Evolutionary conservation across 768 basidiomycete genomes (phyloP), one percentile per base, ranked within the genome.

Genomic region (Suillus subalutaceus): DNA sequence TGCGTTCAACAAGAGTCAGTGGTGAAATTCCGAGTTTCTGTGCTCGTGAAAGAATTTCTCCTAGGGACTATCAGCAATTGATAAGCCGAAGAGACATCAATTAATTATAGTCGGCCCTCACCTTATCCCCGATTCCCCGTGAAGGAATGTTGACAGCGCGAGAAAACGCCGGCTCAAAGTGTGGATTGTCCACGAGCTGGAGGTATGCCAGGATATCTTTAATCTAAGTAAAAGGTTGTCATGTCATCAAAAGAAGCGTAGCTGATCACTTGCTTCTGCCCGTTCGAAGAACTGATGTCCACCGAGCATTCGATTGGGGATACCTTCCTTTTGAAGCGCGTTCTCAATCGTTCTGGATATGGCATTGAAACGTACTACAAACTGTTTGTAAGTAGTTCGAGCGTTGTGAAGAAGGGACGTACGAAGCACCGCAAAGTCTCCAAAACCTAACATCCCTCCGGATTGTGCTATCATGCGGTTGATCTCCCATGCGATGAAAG

Each of bases 261-360:
- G 20, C 35, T 37, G 12, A n/a, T 35, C 12, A 69, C 79, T 58
- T 52, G 88, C 90, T 82, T 95, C 94, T 71, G 87, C 74, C 20
- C 93, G 87, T 68, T 95, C 92, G 70, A 96, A 96, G 82, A 95
- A 95, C 72, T 89, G 91, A 72, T 91, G 90, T 0, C 93, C 93
- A 26, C 87, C 90, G 2, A 96, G 82, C 59, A 96, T 85, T 65
- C 86, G 80, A 70, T 85, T 87, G 1, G 93, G 93, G 46, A 97
- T 91, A n/a, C 88, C 86, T 68, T 89, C 86, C 67, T 85, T 88
- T 72, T 93, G 92, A 30, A 97, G 77, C 0, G 90, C 88, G 16
- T 82, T 84, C 77, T 96, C 95, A 41, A 96, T 84, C 0, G 82
- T 80, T 40, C 93, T 84, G 1, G 92, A 94, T 6, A 94, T 79